Evolutionary conservation across 1,284 basidiomycete genomes (phyloP).

Genomic region (Meira miltonrushii): DNA sequence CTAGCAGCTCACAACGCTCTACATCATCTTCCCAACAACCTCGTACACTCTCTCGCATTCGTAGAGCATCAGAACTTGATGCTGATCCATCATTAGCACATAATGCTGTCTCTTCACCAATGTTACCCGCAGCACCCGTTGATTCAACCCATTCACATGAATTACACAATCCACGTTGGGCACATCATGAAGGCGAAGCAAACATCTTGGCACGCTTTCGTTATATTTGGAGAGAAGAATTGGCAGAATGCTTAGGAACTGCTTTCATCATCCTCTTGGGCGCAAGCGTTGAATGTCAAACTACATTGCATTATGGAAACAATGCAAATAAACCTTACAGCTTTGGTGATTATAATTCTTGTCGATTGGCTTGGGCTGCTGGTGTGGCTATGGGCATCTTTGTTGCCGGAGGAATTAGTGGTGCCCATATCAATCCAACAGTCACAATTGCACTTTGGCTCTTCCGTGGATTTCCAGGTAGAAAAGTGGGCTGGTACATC

Average conservation of each 20-base stretch:
- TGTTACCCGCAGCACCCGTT: background rate
- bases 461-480: constrained; percentile 70
- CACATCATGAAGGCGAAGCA: constrained; percentile 13
- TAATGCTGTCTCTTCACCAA: background rate
- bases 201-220: constrained; percentile 27
- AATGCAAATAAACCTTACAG: constrained; percentile 14
- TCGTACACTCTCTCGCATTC: background rate
- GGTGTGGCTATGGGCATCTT: constrained; percentile 41
- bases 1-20: background rate
- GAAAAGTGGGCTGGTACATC: constrained; percentile 69
- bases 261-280: constrained; percentile 32
- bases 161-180: constrained; percentile 30
- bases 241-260: constrained; percentile 18
- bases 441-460: constrained; percentile 64
- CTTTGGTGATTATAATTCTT: constrained; percentile 26
- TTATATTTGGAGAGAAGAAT: constrained; percentile 29
- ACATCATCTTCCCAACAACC: background rate
- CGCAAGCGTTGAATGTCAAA: constrained; percentile 44
- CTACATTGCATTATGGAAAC: constrained; percentile 30
- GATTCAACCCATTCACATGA: background rate
- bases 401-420: constrained; percentile 34
- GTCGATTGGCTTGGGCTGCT: constrained; percentile 37
- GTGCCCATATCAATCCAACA: constrained; percentile 33
- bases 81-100: background rate
- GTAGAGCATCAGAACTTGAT: background rate